These are phyloP conservation scores for Pisolithus orientalis DNA, from an alignment of 768 basidiomycete species.

Conservation along the genomic window DNA sequence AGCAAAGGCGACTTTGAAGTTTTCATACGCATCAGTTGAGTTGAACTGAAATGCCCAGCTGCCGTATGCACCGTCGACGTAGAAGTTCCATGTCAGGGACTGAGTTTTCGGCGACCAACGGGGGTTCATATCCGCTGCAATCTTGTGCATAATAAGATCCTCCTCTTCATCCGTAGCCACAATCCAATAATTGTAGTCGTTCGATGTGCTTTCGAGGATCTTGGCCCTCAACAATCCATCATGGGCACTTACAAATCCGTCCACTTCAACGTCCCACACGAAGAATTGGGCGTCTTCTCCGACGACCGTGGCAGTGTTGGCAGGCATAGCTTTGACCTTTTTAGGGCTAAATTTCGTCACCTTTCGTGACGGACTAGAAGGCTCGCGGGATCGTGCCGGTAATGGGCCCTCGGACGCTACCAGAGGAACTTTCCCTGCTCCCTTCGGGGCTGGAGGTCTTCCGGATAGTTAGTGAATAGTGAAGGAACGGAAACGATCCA, in stretches of 20 bases:
- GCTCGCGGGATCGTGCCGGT: conserved; percentile 3
- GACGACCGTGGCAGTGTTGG: conserved; percentile 21
- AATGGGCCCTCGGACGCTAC: conserved; percentile 5
- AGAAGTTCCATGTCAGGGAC: conserved; percentile 88
- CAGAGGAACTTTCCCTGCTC: conserved; percentile 12
- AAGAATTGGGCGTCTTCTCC: conserved; percentile 52
- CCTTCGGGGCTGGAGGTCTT: conserved; percentile 19
- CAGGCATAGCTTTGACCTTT: conserved; percentile 15
- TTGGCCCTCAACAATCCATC: conserved; percentile 51
- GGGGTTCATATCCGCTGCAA: conserved; percentile 67
- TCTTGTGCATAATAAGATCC: conserved; percentile 52
- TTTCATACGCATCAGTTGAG: conserved; percentile 46
- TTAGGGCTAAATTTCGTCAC: background rate
- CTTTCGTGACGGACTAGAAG: conserved; percentile 12
- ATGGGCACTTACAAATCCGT: conserved; percentile 38
- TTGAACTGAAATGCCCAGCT: conserved; percentile 83
- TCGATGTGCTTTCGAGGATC: conserved; percentile 41
- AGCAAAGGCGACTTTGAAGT: conserved; percentile 59
- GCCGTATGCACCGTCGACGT: conserved; percentile 46
- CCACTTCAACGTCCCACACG: conserved; percentile 49
- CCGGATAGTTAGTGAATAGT: conserved; percentile 2
- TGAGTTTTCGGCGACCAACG: conserved; percentile 52
- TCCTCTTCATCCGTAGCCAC: conserved; percentile 45
- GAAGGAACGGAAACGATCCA: conserved; percentile 9
- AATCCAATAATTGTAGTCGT: conserved; percentile 53